phyloP scores from a whole-genome alignment of 2,329 filamentous ascomycete genomes.

The Cercospora nicotianae region DNA sequence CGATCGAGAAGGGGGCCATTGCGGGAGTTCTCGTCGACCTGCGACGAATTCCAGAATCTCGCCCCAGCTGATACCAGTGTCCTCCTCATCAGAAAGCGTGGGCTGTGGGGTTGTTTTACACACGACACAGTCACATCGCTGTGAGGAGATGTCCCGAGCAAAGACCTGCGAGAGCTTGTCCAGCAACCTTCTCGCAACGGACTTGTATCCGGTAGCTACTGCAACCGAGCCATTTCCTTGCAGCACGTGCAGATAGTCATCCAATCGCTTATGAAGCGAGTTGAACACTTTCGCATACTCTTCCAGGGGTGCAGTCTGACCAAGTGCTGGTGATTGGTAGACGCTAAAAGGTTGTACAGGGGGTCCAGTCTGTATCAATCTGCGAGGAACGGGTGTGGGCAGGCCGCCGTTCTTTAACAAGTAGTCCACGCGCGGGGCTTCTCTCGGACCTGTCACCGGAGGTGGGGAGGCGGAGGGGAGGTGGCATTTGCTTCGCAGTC shows the following conservation, averaged over 20 bases:
- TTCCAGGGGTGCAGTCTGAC: constrained; percentile 38
- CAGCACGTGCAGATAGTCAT: constrained; percentile 82
- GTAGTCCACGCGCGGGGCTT: constrained; percentile 85
- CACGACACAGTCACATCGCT: constrained; percentile 84
- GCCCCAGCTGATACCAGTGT: constrained; percentile 83
- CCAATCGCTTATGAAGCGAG: constrained; percentile 77
- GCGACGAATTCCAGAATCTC: constrained; percentile 92
- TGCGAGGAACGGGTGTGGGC: constrained; percentile 67
- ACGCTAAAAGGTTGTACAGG: constrained; percentile 60
- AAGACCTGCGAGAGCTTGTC: constrained; percentile 94
- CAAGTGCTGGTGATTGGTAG: constrained; percentile 53
- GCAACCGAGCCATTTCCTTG: constrained; percentile 83
- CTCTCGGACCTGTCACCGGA: constrained; percentile 62
- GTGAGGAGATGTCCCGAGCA: constrained; percentile 81
- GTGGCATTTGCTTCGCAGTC: constrained; percentile 33
- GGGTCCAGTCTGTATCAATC: constrained; percentile 65
- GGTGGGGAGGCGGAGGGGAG: constrained; percentile 76
- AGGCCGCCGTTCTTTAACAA: constrained; percentile 86
- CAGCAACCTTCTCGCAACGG: constrained; percentile 83
- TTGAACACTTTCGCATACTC: constrained; percentile 64
- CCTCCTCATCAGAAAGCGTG: constrained; percentile 52
- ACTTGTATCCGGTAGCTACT: constrained; percentile 91
- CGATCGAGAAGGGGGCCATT: constrained; percentile 81
- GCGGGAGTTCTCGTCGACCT: constrained; percentile 78
- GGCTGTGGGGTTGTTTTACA: constrained; percentile 58